Percentiles rank a stretch among this genome's conserved stretches.
phyloP scores from a whole-genome alignment of 1,284 basidiomycete species.

The Cryptococcus hybrid region DNA sequence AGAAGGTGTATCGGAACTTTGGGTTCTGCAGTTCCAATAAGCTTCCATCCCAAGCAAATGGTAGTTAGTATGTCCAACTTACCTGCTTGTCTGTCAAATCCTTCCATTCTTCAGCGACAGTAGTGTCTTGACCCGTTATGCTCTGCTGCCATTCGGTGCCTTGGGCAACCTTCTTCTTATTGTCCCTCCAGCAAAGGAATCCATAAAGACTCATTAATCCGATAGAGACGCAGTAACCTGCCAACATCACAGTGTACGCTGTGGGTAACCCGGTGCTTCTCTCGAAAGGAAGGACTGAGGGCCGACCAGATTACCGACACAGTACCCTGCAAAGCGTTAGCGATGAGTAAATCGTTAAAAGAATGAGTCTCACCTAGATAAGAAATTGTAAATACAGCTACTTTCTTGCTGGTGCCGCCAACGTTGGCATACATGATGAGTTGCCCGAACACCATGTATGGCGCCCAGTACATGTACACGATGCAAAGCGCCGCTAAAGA shows the following conservation, averaged over 20 bases:
- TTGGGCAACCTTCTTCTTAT: slow-evolving; percentile 19
- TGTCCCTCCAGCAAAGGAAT: slow-evolving; percentile 16
- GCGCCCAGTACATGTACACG: slow-evolving; percentile 26
- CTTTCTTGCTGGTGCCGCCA: slow-evolving; percentile 35
- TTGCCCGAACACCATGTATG: slow-evolving; percentile 17
- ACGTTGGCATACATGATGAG: slow-evolving; percentile 21
- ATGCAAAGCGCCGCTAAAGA: slow-evolving; percentile 23
- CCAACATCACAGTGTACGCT: slow-evolving; percentile 26
- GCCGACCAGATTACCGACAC: too few relatives aligned
- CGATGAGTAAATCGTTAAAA: too few relatives aligned
- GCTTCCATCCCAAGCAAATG: too few relatives aligned
- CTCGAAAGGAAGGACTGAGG: slow-evolving; percentile 24
- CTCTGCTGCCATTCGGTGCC: slow-evolving; percentile 6
- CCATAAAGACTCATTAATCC: neutral
- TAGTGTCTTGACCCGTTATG: neutral
- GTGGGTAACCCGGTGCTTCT: slow-evolving; percentile 23
- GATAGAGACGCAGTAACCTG: slow-evolving; percentile 25
- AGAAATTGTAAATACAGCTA: slow-evolving; percentile 22
- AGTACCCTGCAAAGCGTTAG: too few relatives aligned
- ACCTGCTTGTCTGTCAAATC: slow-evolving; percentile 25
- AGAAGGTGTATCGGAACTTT: too few relatives aligned
- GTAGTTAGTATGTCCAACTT: too few relatives aligned
- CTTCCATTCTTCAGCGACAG: slow-evolving; percentile 21
- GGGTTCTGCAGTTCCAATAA: too few relatives aligned
- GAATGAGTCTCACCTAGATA: slow-evolving; percentile 18